Base-by-base conservation (phyloP, 1,284 basidiomycete genomes). In the Sutorius eximius region DNA sequence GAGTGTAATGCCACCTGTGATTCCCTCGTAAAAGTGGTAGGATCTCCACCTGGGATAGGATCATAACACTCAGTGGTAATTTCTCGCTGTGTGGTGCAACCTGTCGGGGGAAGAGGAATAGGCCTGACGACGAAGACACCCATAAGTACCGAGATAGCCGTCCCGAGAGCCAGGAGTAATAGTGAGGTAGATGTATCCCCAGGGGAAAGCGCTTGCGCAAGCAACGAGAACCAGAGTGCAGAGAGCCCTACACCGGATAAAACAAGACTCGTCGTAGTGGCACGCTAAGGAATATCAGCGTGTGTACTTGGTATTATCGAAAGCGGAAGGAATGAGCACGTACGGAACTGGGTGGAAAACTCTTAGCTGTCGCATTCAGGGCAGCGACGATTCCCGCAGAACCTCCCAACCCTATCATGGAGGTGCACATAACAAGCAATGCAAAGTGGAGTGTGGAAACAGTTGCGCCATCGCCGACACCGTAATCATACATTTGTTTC, bases 161-260 rank as follows among this genome's bases (percentile, higher is more conserved):
- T 89, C 1, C 91, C 91, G 3, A 87, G 64, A 0, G 86, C 80
- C 10, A 93, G 81, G n/a, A 89, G 66, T 0, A 85, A 73, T 3
- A 93, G 72, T 52, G 93, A 85, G 5, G 81, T 80, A 3, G 82
- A 83, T 0, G 87, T 89, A 61, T 91, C 78, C 0, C 87, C 90
- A 0, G 86, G 83, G 59, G 83, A 93, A 27, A 86, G 62, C 0
- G 76, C 60, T 52, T 89, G 84, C 0, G 86, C 83, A n/a, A 91
- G 67, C 0, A 82, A 78, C 22, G 86, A 86, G 72, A 93, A 93
- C 55, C 87, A 75, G 72, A 93, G 92, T 0, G 91, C 91, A 9
- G 88, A 91, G 8, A 93, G 77, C 0, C 91, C 91, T 56, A 91
- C 92, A n/a, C 89, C 91, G 0, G 89, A 89, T 16, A 91, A 73